Conservation (phyloP, 176 grass and related monocot species). For the Aegilops longissima region DNA sequence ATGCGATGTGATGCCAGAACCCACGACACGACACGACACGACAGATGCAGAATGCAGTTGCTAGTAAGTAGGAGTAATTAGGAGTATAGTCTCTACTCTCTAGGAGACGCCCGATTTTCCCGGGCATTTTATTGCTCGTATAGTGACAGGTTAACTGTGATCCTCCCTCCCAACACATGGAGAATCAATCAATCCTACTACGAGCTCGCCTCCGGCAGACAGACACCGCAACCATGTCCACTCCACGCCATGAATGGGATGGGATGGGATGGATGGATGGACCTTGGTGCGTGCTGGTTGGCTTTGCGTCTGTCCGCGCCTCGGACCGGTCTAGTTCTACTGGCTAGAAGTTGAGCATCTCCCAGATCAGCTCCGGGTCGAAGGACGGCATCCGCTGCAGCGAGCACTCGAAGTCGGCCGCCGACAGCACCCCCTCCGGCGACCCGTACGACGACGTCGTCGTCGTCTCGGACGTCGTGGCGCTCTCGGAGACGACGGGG, state of each 20-base stretch:
- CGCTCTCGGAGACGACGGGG: constrained; percentile 24
- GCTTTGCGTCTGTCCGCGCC: constrained; percentile 1
- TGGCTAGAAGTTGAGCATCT: constrained; percentile 57
- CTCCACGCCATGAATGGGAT: neutral
- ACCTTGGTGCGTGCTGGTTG: neutral
- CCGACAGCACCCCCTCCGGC: constrained; percentile 19
- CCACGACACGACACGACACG: constrained; percentile 5
- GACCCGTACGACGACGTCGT: constrained; percentile 33
- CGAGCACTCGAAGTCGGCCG: constrained; percentile 45
- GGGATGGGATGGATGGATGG: no score
- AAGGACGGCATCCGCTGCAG: constrained; percentile 80
- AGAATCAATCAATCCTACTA: constrained; percentile 27
- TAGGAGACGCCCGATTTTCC: constrained; percentile 20
- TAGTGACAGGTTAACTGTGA: constrained; percentile 30
- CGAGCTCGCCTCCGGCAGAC: neutral
- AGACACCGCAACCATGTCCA: constrained; percentile 8
- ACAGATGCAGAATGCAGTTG: neutral
- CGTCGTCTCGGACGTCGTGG: constrained; percentile 18
- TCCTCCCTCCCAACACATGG: neutral
- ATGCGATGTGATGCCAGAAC: constrained; percentile 23
- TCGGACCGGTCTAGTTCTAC: constrained; percentile 3
- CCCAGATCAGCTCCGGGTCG: constrained; percentile 90
- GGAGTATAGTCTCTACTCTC: neutral
- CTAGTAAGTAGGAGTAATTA: neutral
- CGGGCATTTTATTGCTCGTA: constrained; percentile 36